Base-by-base conservation (phyloP, 805 yeast genomes). In the Myxozyma geophila region DNA sequence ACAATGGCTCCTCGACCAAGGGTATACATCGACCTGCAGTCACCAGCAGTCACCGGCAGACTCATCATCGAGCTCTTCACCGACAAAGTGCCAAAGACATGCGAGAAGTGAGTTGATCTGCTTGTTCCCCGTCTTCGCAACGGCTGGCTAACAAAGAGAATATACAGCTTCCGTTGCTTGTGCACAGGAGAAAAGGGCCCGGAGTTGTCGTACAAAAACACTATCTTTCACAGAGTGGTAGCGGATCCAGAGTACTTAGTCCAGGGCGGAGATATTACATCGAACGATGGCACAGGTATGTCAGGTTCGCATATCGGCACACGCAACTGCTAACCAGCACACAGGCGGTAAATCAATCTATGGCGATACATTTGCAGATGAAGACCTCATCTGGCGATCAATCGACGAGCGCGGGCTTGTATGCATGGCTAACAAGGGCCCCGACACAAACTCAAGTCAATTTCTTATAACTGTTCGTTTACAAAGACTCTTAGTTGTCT, bases 241-340 rank as follows among this genome's bases (percentile, higher is more conserved):
- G 81, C 84, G 50, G 59, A 62, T 33, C 83, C 83, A 49, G 81
- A 82, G 59, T 89, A 88, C 74, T 84, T 89, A 85, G 82, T 91
- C 69, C 96, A 89, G 77, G 96, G 96, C 61, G 97, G 97, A 66
- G 92, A 90, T 75, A 86, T 87, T 72, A 86, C 87, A 67, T 82
- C 70, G 28, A 75, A 74, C 50, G 78, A 74, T 54, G 92, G 93
- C 10, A 79, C 83, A 58, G 96, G 95, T 60, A 40, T n/a, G 59
- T 13, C 39, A 33, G 4, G 10, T 12, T 37, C 40, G 41, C 28
- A 9, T 39, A 0, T 10, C n/a, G 5, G 0, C 46, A 10, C 43
- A 39, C 13, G 23, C 19, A 15, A 15, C 44, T 53, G 15, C 50
- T 35, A 15, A 21, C 33, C 2, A 10, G 19, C 9, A 39, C 47